Base-by-base conservation (phyloP, 2,329 filamentous ascomycete species). In the Penicillium polonicum region DNA sequence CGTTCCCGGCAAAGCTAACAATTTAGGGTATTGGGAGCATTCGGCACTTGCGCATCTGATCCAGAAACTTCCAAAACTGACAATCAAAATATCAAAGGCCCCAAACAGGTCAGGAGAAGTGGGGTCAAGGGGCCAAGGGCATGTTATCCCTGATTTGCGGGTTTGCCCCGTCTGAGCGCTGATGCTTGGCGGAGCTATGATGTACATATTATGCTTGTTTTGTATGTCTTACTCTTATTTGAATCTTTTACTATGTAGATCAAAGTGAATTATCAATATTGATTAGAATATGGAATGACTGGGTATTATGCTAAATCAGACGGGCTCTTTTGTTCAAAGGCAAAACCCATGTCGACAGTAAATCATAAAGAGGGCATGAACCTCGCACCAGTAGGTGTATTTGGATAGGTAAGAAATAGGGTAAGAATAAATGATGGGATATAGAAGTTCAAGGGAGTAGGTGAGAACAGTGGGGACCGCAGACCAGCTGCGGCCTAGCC, bases 271-370 rank as follows among this genome's bases (percentile, higher is more conserved):
- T 31, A 45, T 41, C 31, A 51, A 52, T 51, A 48, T 57, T 42
- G 10, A 58, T 58, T 53, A 48, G 10, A 44, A 42, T 44, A 53
- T 55, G 46, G 57, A 42, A 57, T 61, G 50, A 60, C 55, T 63
- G 65, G 65, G 65, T 67, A 67, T 67, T 67, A 56, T 65, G 65
- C 65, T 62, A 65, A 65, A 67, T 61, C 53, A 67, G 57, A 63
- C 42, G 50, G 51, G 38, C 13, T 48, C 38, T 52, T 64, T 60
- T 52, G 60, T 52, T 61, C 53, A 56, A 43, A 21, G 29, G 50
- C 61, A 48, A 43, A 52, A 50, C 53, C 57, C 52, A 58, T 59
- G 60, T 61, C 63, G 57, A 61, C 55, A 53, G 60, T 50, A 50
- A 56, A 57, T 65, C 63, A 65, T 65, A 52, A 57, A 60, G 54